These are phyloP conservation scores for Kwoniella pini DNA, from an alignment of 768 basidiomycete genomes.

Conservation along the genomic window DNA sequence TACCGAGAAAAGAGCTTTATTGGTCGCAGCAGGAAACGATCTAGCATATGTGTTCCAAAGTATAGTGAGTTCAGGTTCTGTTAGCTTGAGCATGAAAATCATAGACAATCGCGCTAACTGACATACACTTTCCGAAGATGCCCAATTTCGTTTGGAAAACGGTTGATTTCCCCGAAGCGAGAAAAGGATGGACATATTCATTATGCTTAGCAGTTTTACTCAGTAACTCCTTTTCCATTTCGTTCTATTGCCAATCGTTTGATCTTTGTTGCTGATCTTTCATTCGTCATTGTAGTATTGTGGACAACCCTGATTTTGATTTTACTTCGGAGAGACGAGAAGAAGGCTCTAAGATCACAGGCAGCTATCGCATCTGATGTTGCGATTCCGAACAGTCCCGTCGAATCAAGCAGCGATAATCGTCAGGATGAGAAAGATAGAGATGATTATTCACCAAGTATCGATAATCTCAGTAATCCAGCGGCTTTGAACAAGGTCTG, in stretches of 20 bases:
- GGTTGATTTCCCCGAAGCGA: slow-evolving; percentile 38
- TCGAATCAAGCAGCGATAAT: neutral
- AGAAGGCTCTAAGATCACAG: slow-evolving; percentile 1
- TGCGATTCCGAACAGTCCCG: neutral
- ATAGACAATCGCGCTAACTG: no score
- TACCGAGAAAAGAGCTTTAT: slow-evolving; percentile 36
- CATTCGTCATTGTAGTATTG: slow-evolving; percentile 14
- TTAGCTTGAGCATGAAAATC: no score
- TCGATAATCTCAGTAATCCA: neutral
- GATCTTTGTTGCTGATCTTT: no score
- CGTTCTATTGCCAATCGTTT: no score
- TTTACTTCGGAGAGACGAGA: slow-evolving; percentile 18
- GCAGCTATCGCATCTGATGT: neutral
- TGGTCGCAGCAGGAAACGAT: slow-evolving; percentile 40
- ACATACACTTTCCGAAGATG: slow-evolving; percentile 1
- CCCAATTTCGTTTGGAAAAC: slow-evolving; percentile 50
- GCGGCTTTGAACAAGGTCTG: slow-evolving; percentile 2
- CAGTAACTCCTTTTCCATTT: slow-evolving; percentile 18
- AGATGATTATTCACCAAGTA: neutral
- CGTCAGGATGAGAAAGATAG: slow-evolving; percentile 5
- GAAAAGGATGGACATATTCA: slow-evolving; percentile 35
- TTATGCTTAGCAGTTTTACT: slow-evolving; percentile 25
- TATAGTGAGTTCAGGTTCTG: slow-evolving; percentile 22
- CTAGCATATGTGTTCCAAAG: slow-evolving; percentile 40
- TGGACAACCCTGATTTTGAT: slow-evolving; percentile 24